These are phyloP conservation scores for Lipomyces chichibuensis DNA, from an alignment of 805 yeast genomes.

Conservation along the genomic window DNA sequence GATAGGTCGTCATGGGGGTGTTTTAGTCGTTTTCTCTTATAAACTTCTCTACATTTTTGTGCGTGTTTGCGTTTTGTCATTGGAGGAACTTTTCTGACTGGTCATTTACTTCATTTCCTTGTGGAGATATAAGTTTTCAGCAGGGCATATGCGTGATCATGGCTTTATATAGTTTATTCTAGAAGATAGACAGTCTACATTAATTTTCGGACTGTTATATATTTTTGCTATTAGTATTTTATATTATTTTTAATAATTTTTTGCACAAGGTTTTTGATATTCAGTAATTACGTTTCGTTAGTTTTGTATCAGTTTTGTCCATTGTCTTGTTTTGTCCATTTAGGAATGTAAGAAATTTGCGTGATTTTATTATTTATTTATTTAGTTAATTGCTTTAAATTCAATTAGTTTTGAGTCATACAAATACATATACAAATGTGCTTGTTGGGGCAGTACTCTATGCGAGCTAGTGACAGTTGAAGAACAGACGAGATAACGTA, in stretches of 20 bases:
- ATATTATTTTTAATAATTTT: neutral
- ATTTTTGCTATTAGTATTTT: neutral
- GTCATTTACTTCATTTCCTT: neutral
- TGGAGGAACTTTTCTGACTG: constrained; percentile 2
- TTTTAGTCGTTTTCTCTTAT: neutral
- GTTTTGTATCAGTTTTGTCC: neutral
- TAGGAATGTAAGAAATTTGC: neutral
- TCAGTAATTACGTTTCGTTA: neutral
- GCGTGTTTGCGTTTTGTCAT: neutral
- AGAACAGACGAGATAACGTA: neutral
- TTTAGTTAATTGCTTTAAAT: neutral
- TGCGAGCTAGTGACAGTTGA: neutral
- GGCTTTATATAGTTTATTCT: neutral
- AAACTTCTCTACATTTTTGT: neutral
- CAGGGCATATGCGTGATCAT: neutral
- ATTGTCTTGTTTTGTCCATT: neutral
- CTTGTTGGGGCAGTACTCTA: neutral
- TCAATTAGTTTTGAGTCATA: neutral
- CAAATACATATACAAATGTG: neutral
- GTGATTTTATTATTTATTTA: neutral
- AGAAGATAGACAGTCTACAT: neutral
- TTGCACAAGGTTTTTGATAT: neutral
- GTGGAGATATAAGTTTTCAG: constrained; percentile 1
- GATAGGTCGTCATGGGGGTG: neutral
- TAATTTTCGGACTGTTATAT: neutral